Percentiles rank a stretch among this genome's conserved stretches.
Conservation (phyloP, 495 filamentous ascomycete species). For the Aspergillus hancockii region DNA sequence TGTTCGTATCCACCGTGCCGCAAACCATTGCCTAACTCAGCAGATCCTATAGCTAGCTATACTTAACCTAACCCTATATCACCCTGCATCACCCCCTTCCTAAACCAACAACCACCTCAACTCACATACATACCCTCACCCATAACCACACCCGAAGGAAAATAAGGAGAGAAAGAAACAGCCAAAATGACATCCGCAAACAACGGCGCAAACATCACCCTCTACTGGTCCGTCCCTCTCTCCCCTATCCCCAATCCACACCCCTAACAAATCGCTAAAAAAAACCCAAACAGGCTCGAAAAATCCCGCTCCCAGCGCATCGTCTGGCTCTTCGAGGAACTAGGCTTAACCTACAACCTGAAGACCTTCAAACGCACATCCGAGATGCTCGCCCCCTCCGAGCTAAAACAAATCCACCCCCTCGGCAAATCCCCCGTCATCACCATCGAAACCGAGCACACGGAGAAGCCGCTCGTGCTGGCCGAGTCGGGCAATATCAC, state of each 20-base stretch:
- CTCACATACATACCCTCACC: neutral
- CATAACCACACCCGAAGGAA: neutral
- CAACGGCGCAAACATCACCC: conserved; percentile 62
- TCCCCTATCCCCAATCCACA: neutral
- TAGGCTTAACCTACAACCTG: conserved; percentile 74
- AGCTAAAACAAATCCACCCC: conserved; percentile 76
- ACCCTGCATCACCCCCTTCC: neutral
- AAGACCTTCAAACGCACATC: conserved; percentile 68
- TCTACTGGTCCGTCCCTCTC: conserved; percentile 64
- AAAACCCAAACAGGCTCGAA: conserved; percentile 32
- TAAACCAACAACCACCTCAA: neutral
- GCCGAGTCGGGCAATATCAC: conserved; percentile 79
- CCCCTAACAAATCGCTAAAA: neutral
- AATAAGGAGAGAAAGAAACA: neutral
- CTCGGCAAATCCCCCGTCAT: conserved; percentile 84
- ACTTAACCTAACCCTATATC: neutral
- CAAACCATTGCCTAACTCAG: no score
- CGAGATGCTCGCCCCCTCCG: conserved; percentile 65
- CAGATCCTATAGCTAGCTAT: no score
- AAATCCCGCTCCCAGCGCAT: conserved; percentile 75
- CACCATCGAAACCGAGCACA: conserved; percentile 50
- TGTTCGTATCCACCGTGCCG: neutral
- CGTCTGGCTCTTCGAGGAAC: conserved; percentile 86
- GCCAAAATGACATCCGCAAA: conserved; percentile 35
- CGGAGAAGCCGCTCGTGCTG: conserved; percentile 59